Evolutionary conservation across 176 grass and related monocot species (phyloP).

Genomic region (Avena atlantica): DNA sequence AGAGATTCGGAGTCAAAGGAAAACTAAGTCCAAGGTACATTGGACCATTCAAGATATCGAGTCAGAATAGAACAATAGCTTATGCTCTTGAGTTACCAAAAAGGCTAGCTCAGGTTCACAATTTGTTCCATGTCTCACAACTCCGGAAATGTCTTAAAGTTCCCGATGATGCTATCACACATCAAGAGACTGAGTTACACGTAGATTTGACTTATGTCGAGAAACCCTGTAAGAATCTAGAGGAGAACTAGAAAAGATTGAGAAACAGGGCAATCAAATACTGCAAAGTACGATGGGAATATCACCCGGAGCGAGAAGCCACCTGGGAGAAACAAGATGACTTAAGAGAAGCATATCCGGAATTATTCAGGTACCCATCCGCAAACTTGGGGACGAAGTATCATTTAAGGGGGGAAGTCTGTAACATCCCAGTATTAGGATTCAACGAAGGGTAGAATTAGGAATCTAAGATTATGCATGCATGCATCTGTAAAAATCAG

Average conservation of each 20-base stretch:
- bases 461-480: too few relatives aligned
- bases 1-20: background rate
- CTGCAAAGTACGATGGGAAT: background rate
- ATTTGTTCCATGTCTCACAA: too few relatives aligned
- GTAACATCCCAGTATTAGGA: too few relatives aligned
- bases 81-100: background rate
- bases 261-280: background rate
- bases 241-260: background rate
- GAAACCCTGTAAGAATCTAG: background rate
- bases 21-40: background rate
- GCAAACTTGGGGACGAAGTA: too few relatives aligned
- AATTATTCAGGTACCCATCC: too few relatives aligned
- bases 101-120: background rate
- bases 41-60: background rate
- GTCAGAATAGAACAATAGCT: background rate
- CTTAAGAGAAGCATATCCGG: background rate
- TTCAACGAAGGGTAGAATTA: too few relatives aligned
- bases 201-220: too few relatives aligned
- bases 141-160: too few relatives aligned
- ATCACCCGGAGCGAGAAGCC: background rate
- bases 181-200: too few relatives aligned
- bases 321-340: background rate
- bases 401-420: too few relatives aligned
- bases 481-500: too few relatives aligned
- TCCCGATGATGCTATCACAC: too few relatives aligned